Percentiles rank a stretch among this genome's conserved stretches.
phyloP scores from a whole-genome alignment of 2,329 filamentous ascomycete species.

The Calonectria multiphialidica region DNA sequence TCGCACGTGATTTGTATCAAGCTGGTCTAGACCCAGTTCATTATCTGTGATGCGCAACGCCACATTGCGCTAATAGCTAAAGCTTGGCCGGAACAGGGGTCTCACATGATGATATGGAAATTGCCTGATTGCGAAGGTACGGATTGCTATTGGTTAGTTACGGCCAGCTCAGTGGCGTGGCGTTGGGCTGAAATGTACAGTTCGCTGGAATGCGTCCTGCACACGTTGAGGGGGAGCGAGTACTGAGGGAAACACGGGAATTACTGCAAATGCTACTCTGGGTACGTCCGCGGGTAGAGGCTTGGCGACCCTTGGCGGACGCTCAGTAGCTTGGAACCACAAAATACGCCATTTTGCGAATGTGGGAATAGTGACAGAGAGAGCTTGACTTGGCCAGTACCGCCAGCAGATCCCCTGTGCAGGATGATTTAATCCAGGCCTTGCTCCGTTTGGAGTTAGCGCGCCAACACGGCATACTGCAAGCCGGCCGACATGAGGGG shows the following conservation, averaged over 20 bases:
- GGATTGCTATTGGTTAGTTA: neutral
- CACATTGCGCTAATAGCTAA: neutral
- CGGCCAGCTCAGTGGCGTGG: neutral
- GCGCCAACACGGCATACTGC: neutral
- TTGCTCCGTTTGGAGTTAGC: neutral
- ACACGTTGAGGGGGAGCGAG: neutral
- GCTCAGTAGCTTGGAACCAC: neutral
- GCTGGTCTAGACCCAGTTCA: neutral
- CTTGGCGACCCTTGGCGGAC: neutral
- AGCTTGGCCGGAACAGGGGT: neutral
- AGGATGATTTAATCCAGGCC: neutral
- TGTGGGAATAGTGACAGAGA: neutral
- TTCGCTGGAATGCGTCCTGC: neutral
- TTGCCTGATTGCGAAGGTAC: neutral
- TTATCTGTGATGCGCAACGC: neutral
- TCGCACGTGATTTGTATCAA: no score
- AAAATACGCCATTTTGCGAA: neutral
- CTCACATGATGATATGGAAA: neutral
- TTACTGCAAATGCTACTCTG: neutral
- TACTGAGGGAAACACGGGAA: neutral
- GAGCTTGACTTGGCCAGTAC: neutral
- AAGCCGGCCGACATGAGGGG: neutral
- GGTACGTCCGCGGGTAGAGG: neutral
- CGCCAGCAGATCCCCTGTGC: neutral
- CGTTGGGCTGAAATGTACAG: neutral